A percentile compares a stretch with the other conserved stretches of the same genome.
Conservation (phyloP, 2,329 filamentous ascomycete species). For the Botrytis hyacinthi region DNA sequence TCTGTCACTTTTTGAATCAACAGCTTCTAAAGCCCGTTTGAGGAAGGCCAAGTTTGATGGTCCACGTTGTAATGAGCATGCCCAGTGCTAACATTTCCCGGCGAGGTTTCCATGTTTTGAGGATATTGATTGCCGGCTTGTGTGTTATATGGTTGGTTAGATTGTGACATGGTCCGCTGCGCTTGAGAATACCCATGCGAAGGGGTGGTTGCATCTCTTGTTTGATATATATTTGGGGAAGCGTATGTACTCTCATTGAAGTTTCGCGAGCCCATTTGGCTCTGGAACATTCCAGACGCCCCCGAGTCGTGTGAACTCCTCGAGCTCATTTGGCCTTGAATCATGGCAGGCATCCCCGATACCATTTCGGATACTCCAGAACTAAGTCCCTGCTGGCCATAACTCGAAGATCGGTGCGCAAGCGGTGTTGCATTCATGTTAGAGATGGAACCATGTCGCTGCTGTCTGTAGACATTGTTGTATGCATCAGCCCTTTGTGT, state of each 20-base stretch:
- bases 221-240: constrained; percentile 9
- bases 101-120: constrained; percentile 17
- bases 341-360: constrained; percentile 8
- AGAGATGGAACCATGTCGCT: constrained; percentile 32
- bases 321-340: constrained; percentile 6
- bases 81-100: constrained; percentile 34
- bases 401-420: constrained; percentile 31
- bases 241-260: background rate
- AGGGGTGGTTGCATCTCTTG: constrained; percentile 10
- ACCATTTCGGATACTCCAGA: constrained; percentile 5
- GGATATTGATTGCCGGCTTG: background rate
- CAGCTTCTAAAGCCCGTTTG: constrained; percentile 22
- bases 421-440: constrained; percentile 28
- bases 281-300: constrained; percentile 4
- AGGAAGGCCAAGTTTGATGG: constrained; percentile 35
- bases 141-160: constrained; percentile 10
- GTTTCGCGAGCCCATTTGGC: constrained; percentile 11
- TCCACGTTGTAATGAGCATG: constrained; percentile 35
- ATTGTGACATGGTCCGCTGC: background rate
- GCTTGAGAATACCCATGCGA: constrained; percentile 28
- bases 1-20: background rate
- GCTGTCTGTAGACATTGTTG: constrained; percentile 27
- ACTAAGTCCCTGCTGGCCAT: constrained; percentile 20
- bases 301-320: background rate
- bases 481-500: constrained; percentile 32